Percentiles rank a stretch among this genome's conserved stretches.
Conservation (phyloP, 2,329 filamentous ascomycete species). For the Fusarium torreyae region DNA sequence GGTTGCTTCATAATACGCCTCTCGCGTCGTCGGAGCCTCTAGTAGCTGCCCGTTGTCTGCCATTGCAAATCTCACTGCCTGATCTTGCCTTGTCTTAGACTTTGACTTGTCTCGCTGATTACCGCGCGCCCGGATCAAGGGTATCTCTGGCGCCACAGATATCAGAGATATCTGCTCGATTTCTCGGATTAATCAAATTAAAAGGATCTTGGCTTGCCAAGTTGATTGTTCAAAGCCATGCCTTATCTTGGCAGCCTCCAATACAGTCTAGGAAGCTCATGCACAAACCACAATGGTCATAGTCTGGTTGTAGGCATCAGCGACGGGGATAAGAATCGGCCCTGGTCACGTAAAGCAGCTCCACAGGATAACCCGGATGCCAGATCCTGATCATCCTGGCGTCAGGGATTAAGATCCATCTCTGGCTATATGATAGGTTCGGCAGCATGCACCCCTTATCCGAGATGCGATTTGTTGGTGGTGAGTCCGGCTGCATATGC, state of each 20-base stretch:
- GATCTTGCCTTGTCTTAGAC: slow-evolving; percentile 21
- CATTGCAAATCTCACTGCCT: slow-evolving; percentile 4
- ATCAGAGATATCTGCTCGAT: slow-evolving; percentile 29
- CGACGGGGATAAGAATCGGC: slow-evolving; percentile 23
- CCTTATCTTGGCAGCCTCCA: slow-evolving; percentile 27
- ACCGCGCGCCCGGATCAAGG: slow-evolving; percentile 32
- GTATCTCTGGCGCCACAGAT: slow-evolving; percentile 15
- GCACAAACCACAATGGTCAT: slow-evolving; percentile 30
- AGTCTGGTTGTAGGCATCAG: slow-evolving; percentile 19
- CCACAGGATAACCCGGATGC: slow-evolving; percentile 28
- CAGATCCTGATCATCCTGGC: slow-evolving; percentile 13
- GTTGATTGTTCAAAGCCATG: slow-evolving; percentile 10
- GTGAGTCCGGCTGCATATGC: slow-evolving; percentile 21
- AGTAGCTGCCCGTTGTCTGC: slow-evolving; percentile 21
- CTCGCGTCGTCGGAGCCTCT: slow-evolving; percentile 20
- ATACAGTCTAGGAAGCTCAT: slow-evolving; percentile 28
- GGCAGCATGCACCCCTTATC: slow-evolving; percentile 28
- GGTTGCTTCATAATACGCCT: slow-evolving; percentile 39
- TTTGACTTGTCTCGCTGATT: slow-evolving; percentile 23
- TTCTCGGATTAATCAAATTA: slow-evolving; percentile 13
- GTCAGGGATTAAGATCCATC: slow-evolving; percentile 2
- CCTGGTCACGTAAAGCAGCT: slow-evolving; percentile 25
- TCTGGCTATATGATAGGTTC: slow-evolving; percentile 25
- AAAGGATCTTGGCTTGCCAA: slow-evolving; percentile 18
- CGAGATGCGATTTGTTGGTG: slow-evolving; percentile 22